These are phyloP conservation scores for Pyrus hybrid DNA, from an alignment of 331 rosid species.

Conservation along the genomic window DNA sequence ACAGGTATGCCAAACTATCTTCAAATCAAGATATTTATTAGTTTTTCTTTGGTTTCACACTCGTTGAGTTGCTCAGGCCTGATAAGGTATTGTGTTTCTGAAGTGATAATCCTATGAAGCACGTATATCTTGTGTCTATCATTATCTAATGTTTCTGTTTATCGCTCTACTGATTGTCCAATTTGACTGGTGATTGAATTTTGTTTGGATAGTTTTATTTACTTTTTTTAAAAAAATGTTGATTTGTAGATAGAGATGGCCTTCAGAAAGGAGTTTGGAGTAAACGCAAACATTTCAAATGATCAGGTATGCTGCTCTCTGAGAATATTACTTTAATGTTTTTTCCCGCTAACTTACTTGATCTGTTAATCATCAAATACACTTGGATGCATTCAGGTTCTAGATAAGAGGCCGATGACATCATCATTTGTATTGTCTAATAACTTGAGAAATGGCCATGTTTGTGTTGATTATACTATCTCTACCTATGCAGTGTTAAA, in stretches of 20 bases:
- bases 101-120: background rate
- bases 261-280: constrained; percentile 65
- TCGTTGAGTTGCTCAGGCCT: background rate
- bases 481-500: background rate
- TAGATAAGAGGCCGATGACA: background rate
- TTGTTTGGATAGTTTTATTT: background rate
- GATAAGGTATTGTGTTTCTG: background rate
- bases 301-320: constrained; percentile 51
- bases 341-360: too few species aligned
- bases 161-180: background rate
- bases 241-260: constrained; percentile 71
- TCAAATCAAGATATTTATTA: background rate
- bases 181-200: background rate
- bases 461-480: background rate
- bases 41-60: background rate
- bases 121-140: background rate
- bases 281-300: constrained; percentile 29
- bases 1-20: constrained; percentile 54
- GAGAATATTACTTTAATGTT: background rate
- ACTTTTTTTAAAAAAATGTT: background rate
- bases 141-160: background rate
- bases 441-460: background rate
- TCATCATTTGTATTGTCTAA: background rate
- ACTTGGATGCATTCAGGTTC: background rate
- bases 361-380: background rate